Percentiles rank a stretch among this genome's conserved stretches.
Conservation (phyloP, 192 early-diverging fungal species). For the Phlyctochytrium planicorne region DNA sequence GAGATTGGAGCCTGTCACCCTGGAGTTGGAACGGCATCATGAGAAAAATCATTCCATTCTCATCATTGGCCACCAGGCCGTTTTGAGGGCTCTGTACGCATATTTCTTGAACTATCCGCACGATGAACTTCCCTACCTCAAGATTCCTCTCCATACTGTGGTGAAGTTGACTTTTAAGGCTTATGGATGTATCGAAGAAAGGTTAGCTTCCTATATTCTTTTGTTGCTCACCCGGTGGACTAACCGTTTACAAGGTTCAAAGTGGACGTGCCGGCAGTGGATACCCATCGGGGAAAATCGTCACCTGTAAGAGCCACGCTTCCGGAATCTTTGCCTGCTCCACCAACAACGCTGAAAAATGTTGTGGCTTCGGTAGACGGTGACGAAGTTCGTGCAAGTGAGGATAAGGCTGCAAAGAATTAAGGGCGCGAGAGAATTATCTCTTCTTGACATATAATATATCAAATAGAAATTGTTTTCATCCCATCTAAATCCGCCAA, state of each 20-base stretch:
- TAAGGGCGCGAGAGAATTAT: too few species aligned
- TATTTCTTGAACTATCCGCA: constrained; percentile 94
- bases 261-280: constrained; percentile 96
- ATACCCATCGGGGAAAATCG: constrained; percentile 75
- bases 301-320: background rate
- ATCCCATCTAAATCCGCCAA: too few species aligned
- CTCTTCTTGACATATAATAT: too few species aligned
- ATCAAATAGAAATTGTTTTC: too few species aligned
- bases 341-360: too few species aligned
- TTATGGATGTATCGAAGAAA: constrained; percentile 92
- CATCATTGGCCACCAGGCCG: constrained; percentile 97
- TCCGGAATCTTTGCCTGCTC: background rate
- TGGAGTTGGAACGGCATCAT: constrained; percentile 96
- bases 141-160: constrained; percentile 96
- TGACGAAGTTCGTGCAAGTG: too few species aligned
- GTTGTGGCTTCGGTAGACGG: too few species aligned
- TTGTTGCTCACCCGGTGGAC: background rate
- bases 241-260: constrained; percentile 49
- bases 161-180: constrained; percentile 97
- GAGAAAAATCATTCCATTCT: constrained; percentile 79
- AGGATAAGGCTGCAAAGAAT: too few species aligned
- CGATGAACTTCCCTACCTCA: constrained; percentile 97
- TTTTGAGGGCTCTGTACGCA: constrained; percentile 95
- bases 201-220: constrained; percentile 58
- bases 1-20: constrained; percentile 95